Evolutionary conservation across 495 filamentous ascomycete species (phyloP), one percentile per base, ranked within the genome.

Genomic region (Halenospora varia): DNA sequence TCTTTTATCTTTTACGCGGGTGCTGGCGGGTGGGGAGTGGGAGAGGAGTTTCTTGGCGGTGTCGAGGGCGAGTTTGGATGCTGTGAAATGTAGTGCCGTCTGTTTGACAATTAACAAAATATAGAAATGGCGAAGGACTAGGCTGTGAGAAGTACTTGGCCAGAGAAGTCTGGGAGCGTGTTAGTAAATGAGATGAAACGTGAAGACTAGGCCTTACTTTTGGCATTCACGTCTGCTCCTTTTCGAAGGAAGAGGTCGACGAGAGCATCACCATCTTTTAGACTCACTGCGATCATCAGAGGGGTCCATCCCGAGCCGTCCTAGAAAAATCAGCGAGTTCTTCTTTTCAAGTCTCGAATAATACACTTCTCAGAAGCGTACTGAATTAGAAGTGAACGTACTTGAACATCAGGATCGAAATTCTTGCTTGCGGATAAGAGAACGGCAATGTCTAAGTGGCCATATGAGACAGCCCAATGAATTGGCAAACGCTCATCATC

Each of bases 231-330:
- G 59, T 96, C 91, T 1, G 91, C 92, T 25, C 80, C 90, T 64
- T 87, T 90, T n/a, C 75, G 70, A 0, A 98, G 77, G 2, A 97
- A 79, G 3, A 96, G 69, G 25, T 92, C 84, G 11, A 96, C 78
- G 4, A 89, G 63, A 2, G 75, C 76, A 24, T 89, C 88, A 23
- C 74, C 80, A 51, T 89, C 88, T 61, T 85, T 85, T 35, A 96
- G 77, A 59, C 86, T 92, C 10, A 88, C 81, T 10, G 93, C 88
- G 51, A 97, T 96, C 92, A 97, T 97, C 22, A 97, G 77, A 1
- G 90, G 88, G 10, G 93, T 95, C 94, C 94, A 98, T 51, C 93
- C 92, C 9, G 84, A 86, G 17, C 86, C 91, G 68, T 98, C 94
- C 83, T 90, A 52, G n/a, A 24, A 24, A 15, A 1, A 23, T 56